A percentile compares a stretch with the other conserved stretches of the same genome.
Evolutionary conservation across 176 grass and related monocot genomes (phyloP).

Genomic region (Aegilops sharonensis): DNA sequence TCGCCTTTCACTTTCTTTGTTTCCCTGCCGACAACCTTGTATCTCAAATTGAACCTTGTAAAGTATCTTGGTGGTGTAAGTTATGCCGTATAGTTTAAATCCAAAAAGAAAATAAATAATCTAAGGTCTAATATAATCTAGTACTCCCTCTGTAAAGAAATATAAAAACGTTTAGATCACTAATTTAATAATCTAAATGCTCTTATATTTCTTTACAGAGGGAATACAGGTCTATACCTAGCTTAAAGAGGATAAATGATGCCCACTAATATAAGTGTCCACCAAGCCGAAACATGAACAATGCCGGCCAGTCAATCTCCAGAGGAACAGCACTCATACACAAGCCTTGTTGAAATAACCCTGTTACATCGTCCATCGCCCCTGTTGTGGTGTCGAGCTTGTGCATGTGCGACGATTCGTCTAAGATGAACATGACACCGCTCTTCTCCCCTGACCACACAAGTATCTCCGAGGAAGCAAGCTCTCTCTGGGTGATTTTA

Average conservation of each 20-base stretch:
- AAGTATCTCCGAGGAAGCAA: neutral
- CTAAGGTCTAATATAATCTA: too few species aligned
- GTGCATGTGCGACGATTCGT: fast-evolving
- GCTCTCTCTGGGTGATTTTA: neutral
- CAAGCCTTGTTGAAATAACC: neutral
- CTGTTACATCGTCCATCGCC: neutral
- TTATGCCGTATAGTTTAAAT: neutral
- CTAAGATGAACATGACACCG: neutral
- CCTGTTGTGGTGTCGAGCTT: neutral
- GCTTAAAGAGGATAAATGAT: neutral
- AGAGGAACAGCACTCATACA: neutral
- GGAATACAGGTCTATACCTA: neutral
- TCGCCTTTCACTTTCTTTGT: too few species aligned
- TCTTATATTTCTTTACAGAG: too few species aligned
- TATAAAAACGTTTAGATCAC: too few species aligned
- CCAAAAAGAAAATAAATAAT: neutral
- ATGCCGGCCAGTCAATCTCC: neutral
- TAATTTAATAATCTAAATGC: too few species aligned
- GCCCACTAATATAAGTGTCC: neutral
- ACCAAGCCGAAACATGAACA: neutral
- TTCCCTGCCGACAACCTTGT: too few species aligned
- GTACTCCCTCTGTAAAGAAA: too few species aligned
- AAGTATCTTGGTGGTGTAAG: too few species aligned
- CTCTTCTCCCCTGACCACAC: neutral
- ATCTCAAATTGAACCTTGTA: too few species aligned